These are phyloP conservation scores for Globisporangium alternatum DNA, from an alignment of 352 stramenopile genomes.

Conservation along the genomic window DNA sequence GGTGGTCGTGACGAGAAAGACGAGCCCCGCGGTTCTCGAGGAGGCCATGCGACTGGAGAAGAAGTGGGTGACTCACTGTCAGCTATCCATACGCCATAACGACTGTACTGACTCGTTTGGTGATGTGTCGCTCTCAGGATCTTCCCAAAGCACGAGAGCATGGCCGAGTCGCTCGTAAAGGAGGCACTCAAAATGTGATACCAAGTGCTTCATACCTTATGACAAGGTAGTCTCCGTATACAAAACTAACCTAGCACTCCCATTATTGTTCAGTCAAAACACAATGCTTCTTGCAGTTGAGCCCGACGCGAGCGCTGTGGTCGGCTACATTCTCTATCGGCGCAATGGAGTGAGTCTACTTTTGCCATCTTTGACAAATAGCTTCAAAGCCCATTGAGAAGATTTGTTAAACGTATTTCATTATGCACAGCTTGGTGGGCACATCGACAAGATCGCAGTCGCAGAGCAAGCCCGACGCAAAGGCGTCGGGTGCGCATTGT, in stretches of 20 bases:
- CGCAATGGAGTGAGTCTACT: slow-evolving; percentile 29
- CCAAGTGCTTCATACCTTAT: too few species aligned
- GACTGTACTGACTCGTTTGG: too few species aligned
- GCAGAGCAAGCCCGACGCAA: slow-evolving; percentile 26
- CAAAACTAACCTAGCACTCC: too few species aligned
- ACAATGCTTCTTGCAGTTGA: slow-evolving; percentile 35
- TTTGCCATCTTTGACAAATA: neutral
- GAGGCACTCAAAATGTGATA: slow-evolving; percentile 14
- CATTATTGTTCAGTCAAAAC: slow-evolving; percentile 27
- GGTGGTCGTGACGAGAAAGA: slow-evolving; percentile 15
- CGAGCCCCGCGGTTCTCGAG: slow-evolving; percentile 10
- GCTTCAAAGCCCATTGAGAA: neutral
- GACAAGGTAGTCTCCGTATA: too few species aligned
- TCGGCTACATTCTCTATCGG: slow-evolving; percentile 46
- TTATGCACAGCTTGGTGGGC: slow-evolving; percentile 25
- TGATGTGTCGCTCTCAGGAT: slow-evolving; percentile 1
- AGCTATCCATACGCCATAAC: too few species aligned
- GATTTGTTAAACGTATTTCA: too few species aligned
- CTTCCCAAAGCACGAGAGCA: slow-evolving; percentile 20
- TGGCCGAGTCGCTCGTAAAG: slow-evolving; percentile 12
- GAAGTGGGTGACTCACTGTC: slow-evolving; percentile 6
- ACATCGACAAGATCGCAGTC: slow-evolving; percentile 50
- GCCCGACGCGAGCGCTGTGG: slow-evolving; percentile 14
- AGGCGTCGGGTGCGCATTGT: slow-evolving; percentile 29
- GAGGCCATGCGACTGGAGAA: slow-evolving; percentile 15